Evolutionary conservation across 352 stramenopile genomes (phyloP), one percentile per base, ranked within the genome.

Genomic region (Globisporangium parvum): DNA sequence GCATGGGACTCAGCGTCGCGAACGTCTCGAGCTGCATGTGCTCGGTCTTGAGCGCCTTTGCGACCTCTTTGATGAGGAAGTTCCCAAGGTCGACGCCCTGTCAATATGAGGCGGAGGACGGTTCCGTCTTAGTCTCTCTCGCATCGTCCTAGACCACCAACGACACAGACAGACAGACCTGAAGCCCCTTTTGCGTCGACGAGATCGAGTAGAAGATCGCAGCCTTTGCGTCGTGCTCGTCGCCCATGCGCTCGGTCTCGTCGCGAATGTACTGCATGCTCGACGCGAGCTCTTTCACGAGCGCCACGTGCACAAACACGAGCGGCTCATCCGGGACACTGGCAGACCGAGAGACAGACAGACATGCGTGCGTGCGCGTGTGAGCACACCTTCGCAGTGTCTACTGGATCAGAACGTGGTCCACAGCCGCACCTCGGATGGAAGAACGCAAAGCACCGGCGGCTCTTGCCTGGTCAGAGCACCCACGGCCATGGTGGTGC

Each of bases 121-220:
- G 6, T 2, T 37, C 31, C 8, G 31, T 37, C 31, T 37, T 8
- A 37, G 6, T 91, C 88, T 14, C 31, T 37, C 26, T 31, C 26
- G 26, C 26, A 31, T 31, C 26, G 26, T 1, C 26, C 26, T 31
- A 31, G 37, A 42, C 12, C 11, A 18, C 11, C 3, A 14, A n/a
- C n/a, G 21, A 8, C 12, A 45, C 9, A 45, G 39, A 45, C 5
- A 21, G 9, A 35, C 53, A 0, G 51, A 92, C 81, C 75, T 88
- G 80, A 21, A 93, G 67, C 11, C 94, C 95, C 55, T 87, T 88
- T 62, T 98, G 87, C 6, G 93, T 96, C 40, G 93, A 92, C 10
- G 78, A 97, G 63, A 98, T 98, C 1, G 94, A 98, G 71, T 98
- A 98, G 64, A 98, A 98, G 35, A 97, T 96, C 17, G 95, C 93